phyloP scores from a whole-genome alignment of 2,329 filamentous ascomycete species.

The Colletotrichum somersetense region DNA sequence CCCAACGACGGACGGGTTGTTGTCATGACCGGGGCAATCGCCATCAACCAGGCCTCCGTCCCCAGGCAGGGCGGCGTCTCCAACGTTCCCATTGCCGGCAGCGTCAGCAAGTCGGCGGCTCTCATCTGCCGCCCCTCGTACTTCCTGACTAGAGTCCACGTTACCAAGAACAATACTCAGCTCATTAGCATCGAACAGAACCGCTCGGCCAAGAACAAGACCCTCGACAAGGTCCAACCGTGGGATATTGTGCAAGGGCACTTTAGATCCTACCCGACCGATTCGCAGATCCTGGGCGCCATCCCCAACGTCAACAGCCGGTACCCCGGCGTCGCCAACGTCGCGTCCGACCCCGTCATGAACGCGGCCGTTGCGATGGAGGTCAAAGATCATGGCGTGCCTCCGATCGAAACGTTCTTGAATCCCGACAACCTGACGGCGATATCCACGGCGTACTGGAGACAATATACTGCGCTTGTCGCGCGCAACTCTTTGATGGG shows the following conservation, averaged over 20 bases:
- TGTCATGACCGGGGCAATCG: conserved; percentile 44
- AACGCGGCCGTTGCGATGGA: conserved; percentile 50
- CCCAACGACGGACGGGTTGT: conserved; percentile 45
- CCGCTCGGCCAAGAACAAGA: conserved; percentile 18
- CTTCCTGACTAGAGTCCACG: conserved; percentile 43
- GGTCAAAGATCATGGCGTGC: conserved; percentile 42
- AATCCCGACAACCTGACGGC: conserved; percentile 45
- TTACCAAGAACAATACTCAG: conserved; percentile 45
- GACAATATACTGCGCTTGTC: conserved; percentile 52
- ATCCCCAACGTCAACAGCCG: conserved; percentile 37
- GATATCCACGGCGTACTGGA: conserved; percentile 50
- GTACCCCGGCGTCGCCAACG: conserved; percentile 45
- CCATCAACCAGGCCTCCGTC: conserved; percentile 37
- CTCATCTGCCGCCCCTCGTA: conserved; percentile 49
- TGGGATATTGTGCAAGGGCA: conserved; percentile 47
- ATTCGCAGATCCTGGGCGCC: conserved; percentile 28
- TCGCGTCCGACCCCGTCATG: conserved; percentile 51
- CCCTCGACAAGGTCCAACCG: conserved; percentile 43
- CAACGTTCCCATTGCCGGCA: conserved; percentile 42
- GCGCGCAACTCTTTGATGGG: conserved; percentile 49
- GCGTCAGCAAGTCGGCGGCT: conserved; percentile 45
- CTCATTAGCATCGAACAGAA: conserved; percentile 42
- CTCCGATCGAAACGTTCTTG: conserved; percentile 45
- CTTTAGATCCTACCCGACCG: conserved; percentile 44
- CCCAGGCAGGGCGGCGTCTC: conserved; percentile 9